A percentile compares a stretch with the other conserved stretches of the same genome.
Evolutionary conservation across 768 basidiomycete genomes (phyloP).

Genomic region (Collybiopsis luxurians): DNA sequence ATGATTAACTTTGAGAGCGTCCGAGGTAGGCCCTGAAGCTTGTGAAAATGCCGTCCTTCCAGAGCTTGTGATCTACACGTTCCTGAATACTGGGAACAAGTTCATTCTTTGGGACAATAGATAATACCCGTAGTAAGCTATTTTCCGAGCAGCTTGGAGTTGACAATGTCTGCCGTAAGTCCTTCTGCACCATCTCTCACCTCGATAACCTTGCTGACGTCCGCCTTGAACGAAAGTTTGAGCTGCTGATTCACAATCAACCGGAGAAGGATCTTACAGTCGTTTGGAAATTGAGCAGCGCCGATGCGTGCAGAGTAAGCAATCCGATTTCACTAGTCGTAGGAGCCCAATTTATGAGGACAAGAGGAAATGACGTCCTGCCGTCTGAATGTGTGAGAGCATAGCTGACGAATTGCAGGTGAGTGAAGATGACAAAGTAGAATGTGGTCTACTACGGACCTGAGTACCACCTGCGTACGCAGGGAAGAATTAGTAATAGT

Average conservation of each 20-base stretch:
- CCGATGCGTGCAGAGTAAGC: constrained; percentile 81
- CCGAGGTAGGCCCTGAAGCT: no score
- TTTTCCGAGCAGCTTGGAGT: constrained; percentile 50
- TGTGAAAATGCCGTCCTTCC: no score
- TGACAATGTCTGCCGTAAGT: constrained; percentile 70
- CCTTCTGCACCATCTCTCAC: constrained; percentile 79
- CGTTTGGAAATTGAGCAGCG: constrained; percentile 73
- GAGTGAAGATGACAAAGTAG: not conserved
- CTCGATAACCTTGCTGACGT: constrained; percentile 78
- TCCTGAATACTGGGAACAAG: no score
- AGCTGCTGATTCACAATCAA: not conserved
- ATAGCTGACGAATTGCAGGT: constrained; percentile 55
- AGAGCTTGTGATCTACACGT: no score
- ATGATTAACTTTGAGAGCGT: no score
- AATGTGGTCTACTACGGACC: not conserved
- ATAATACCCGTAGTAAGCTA: no score
- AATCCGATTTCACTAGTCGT: constrained; percentile 71
- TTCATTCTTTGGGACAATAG: no score
- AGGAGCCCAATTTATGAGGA: constrained; percentile 89
- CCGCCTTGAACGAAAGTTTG: constrained; percentile 44
- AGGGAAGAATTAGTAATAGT: no score
- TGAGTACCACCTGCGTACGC: not conserved
- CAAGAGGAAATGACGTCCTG: constrained; percentile 79
- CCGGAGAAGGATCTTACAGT: constrained; percentile 45
- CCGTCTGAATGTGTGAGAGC: constrained; percentile 80